A percentile compares a stretch with the other conserved stretches of the same genome.
These are phyloP conservation scores for Curvularia hawaiiensis DNA, from an alignment of 2,329 filamentous ascomycete species.

Conservation along the genomic window DNA sequence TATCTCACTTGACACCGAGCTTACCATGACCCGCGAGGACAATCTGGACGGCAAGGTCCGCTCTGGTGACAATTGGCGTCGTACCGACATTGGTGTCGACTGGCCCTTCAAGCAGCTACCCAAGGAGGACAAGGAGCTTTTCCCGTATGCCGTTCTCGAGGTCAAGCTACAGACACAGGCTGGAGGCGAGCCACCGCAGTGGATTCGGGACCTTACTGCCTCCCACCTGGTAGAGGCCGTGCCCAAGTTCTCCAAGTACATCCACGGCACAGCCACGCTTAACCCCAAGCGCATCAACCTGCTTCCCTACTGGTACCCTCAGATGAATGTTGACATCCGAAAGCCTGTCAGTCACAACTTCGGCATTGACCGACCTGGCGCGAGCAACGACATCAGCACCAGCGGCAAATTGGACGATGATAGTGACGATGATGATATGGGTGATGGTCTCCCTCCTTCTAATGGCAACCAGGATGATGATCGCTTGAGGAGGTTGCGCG, in stretches of 20 bases:
- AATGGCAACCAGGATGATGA: constrained; percentile 50
- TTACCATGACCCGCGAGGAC: constrained; percentile 94
- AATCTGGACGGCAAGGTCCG: constrained; percentile 82
- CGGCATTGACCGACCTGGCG: constrained; percentile 81
- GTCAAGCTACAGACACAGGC: constrained; percentile 97
- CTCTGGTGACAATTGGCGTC: constrained; percentile 88
- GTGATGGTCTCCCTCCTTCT: constrained; percentile 32
- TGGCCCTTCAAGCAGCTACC: constrained; percentile 91
- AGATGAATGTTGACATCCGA: constrained; percentile 97
- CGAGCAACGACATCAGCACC: constrained; percentile 75
- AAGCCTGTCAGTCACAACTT: constrained; percentile 89
- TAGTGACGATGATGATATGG: constrained; percentile 64
- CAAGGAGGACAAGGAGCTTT: constrained; percentile 81
- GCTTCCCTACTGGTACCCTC: constrained; percentile 95
- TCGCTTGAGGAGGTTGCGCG: constrained; percentile 54
- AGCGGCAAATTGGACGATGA: constrained; percentile 79
- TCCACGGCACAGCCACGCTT: constrained; percentile 87
- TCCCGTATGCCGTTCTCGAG: constrained; percentile 95
- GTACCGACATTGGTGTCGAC: constrained; percentile 97
- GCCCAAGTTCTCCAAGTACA: constrained; percentile 99
- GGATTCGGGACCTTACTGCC: constrained; percentile 90
- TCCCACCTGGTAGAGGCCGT: constrained; percentile 98
- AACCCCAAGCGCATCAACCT: constrained; percentile 88
- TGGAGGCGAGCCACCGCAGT: constrained; percentile 92
- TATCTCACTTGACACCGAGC: constrained; percentile 94